Base-by-base conservation (phyloP, 257 asterid genomes). In the Parsonsia alboflavescens region DNA sequence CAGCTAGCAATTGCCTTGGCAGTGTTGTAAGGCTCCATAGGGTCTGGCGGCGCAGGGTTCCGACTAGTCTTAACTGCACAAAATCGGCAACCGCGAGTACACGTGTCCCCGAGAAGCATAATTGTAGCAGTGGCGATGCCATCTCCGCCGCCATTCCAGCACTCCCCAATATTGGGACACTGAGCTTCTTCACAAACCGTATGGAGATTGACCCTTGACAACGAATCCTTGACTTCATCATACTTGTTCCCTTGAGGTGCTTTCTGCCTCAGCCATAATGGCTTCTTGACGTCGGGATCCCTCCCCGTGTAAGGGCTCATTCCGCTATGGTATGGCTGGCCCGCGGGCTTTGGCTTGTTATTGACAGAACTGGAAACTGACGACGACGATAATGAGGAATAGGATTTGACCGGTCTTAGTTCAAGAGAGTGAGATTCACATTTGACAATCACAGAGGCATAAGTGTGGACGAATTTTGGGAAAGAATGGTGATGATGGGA, bases 111-210 rank as follows among this genome's bases (percentile, higher is more conserved):
- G 24, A 94, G 90, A 77, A 94, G 73, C 99, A 94, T 94, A 61
- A 94, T 94, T 8, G 99, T 92, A 33, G 99, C 99, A 28, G 99
- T 94, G 54, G 97, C 89, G 76, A 94, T 86, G 57, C 99, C 97
- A 36, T 94, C 99, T 45, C 92, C 95, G 68, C 99, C 99, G 53
- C 99, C 99, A 79, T 94, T 94, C 99, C 99, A 94, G 85, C 99
- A 94, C 82, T 94, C 96, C 13, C 97, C 99, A 56, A 94, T 87
- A 78, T 94, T 94, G 15, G 99, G 99, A 80, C 99, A 94, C 90
- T 94, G 98, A 8, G 99, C 99, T 68, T 94, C 99, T 86, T 90
- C 92, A 50, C 99, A 94, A 9, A 94, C 99, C 0, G 99, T 94
- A 74, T 94, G 83, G 71, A 94, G 90, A 15, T 92, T 94, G 46